Percentiles rank a stretch among this genome's conserved stretches.
These are phyloP conservation scores for Castanospermum australe DNA, from an alignment of 306 rosid genomes.

Conservation along the genomic window DNA sequence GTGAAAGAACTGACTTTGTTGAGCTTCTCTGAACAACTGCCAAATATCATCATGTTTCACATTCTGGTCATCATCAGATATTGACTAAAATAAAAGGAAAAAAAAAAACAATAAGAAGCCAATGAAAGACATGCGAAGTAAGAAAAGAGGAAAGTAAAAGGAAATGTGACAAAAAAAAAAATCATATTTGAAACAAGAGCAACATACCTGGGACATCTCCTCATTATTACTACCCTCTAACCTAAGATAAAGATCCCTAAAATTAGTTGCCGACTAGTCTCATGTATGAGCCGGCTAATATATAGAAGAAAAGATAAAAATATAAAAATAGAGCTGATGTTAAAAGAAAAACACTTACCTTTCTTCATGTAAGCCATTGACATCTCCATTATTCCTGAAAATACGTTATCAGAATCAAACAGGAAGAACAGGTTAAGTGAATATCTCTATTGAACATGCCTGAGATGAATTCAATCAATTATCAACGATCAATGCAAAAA, in stretches of 20 bases:
- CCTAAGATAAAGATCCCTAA: slow-evolving; percentile 42
- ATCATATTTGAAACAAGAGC: slow-evolving; percentile 15
- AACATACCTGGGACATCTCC: slow-evolving; percentile 48
- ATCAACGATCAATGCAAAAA: neutral
- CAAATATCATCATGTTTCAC: slow-evolving; percentile 49
- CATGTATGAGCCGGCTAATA: neutral
- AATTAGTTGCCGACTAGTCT: neutral
- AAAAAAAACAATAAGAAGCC: neutral
- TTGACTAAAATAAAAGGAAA: slow-evolving; percentile 27
- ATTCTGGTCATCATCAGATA: slow-evolving; percentile 37
- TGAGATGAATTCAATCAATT: neutral
- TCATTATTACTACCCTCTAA: slow-evolving; percentile 40
- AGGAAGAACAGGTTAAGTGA: neutral
- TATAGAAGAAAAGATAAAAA: neutral
- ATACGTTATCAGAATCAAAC: neutral
- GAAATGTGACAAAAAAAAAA: neutral
- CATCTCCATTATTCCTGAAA: slow-evolving; percentile 52
- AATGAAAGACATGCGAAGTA: neutral
- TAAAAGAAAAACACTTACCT: slow-evolving; percentile 28
- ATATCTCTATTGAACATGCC: neutral
- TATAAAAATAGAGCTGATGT: neutral
- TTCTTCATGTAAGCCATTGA: slow-evolving; percentile 29
- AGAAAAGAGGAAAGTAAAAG: neutral
- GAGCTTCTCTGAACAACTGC: slow-evolving; percentile 81
- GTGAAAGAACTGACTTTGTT: slow-evolving; percentile 61